Evolutionary conservation across 345 rosid species (phyloP).

Genomic region (Heritiera littoralis): DNA sequence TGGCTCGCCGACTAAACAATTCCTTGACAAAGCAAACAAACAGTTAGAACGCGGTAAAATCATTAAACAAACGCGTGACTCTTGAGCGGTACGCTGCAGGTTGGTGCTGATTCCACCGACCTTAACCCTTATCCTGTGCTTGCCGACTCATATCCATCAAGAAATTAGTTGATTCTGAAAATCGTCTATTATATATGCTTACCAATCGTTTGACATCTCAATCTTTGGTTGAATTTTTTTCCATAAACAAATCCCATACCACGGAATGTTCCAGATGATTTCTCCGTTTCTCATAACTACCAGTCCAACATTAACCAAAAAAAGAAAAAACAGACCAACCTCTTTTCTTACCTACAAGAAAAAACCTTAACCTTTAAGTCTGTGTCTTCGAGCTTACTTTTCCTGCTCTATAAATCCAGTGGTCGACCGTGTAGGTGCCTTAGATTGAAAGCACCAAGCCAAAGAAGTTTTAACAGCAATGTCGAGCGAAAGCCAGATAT

Average conservation of each 20-base stretch:
- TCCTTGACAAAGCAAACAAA: background rate
- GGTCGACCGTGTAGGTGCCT: too few species aligned
- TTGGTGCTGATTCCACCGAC: too few species aligned
- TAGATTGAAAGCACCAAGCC: background rate
- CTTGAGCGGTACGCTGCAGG: too few species aligned
- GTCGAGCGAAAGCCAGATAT: slow-evolving; percentile 20
- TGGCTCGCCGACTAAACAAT: background rate
- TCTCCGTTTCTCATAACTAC: background rate
- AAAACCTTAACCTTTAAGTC: slow-evolving; percentile 7
- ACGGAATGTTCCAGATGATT: background rate
- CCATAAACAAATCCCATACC: background rate
- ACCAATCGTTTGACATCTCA: background rate
- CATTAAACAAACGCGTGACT: background rate
- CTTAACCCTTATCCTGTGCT: too few species aligned
- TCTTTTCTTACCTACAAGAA: background rate
- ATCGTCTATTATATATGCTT: too few species aligned
- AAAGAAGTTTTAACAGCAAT: background rate
- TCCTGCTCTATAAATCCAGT: background rate
- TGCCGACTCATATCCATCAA: background rate
- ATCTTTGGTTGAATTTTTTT: too few species aligned
- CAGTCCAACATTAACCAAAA: background rate
- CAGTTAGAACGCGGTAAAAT: background rate
- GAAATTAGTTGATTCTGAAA: background rate
- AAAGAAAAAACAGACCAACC: too few species aligned
- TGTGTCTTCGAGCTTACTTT: background rate